phyloP scores from a whole-genome alignment of 176 grass and related monocot species.

The Juncus inflexus region DNA sequence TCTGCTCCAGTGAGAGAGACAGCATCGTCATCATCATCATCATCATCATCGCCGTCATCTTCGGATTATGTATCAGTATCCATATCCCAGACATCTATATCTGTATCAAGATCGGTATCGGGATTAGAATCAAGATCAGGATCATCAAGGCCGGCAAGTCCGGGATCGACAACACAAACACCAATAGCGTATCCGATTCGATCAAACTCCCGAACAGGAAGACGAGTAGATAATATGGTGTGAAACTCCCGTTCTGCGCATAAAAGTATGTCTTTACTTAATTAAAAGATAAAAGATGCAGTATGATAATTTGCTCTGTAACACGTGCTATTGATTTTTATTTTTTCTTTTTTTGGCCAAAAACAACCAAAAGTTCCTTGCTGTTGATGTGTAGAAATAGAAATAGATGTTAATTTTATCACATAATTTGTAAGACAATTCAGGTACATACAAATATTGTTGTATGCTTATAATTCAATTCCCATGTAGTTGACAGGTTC shows the following conservation, averaged over 20 bases:
- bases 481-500: no score
- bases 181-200: background rate
- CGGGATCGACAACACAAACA: background rate
- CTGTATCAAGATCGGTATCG: conserved; percentile 1
- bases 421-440: no score
- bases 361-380: no score
- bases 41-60: no score
- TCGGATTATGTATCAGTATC: background rate
- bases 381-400: no score
- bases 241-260: background rate
- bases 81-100: background rate
- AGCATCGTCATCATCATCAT: no score
- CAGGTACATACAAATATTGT: no score
- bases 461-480: no score
- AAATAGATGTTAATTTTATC: no score
- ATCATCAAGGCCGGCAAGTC: background rate
- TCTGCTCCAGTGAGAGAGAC: background rate
- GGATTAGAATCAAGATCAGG: background rate
- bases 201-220: background rate
- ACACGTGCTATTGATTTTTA: background rate
- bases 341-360: no score
- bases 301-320: background rate
- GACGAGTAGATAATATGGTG: background rate
- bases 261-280: background rate
- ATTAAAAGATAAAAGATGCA: background rate